Evolutionary conservation across 352 stramenopile species (phyloP).

Genomic region (Pythium scleroteichum): DNA sequence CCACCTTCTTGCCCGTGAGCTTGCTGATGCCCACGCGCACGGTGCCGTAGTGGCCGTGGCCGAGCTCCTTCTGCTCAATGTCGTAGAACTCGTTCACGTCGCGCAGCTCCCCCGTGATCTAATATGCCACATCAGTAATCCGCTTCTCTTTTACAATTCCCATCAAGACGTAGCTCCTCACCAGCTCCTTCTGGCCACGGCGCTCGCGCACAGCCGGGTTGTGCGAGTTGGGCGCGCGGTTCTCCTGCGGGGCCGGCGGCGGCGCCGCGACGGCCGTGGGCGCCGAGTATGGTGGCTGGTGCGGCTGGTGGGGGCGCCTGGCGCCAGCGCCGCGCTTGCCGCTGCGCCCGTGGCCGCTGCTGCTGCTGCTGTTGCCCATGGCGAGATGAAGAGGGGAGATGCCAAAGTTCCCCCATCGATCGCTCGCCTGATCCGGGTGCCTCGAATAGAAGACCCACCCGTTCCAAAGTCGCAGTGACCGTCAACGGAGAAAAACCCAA

Average conservation of each 20-base stretch:
- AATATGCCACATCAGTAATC: slow-evolving; percentile 4
- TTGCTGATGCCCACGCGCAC: slow-evolving; percentile 96
- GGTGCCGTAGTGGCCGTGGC: slow-evolving; percentile 95
- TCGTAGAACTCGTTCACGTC: slow-evolving; percentile 88
- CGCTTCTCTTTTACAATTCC: background rate
- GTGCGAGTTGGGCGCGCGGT: slow-evolving; percentile 17
- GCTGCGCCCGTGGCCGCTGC: slow-evolving; percentile 25
- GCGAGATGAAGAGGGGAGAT: background rate
- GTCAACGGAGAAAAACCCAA: background rate
- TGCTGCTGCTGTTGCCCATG: slow-evolving; percentile 80
- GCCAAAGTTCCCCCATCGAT: background rate
- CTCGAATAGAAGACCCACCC: slow-evolving; percentile 16
- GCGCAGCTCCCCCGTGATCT: slow-evolving; percentile 84
- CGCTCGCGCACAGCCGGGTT: slow-evolving; percentile 44
- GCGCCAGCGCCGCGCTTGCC: slow-evolving; percentile 32
- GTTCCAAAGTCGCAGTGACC: background rate
- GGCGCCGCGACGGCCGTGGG: slow-evolving; percentile 15
- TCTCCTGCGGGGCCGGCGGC: slow-evolving; percentile 17
- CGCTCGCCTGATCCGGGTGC: background rate
- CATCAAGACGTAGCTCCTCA: slow-evolving; percentile 12
- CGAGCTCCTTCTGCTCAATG: slow-evolving; percentile 88
- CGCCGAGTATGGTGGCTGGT: slow-evolving; percentile 37
- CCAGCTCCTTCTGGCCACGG: slow-evolving; percentile 70
- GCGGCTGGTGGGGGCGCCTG: slow-evolving; percentile 35
- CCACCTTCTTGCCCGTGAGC: slow-evolving; percentile 91